Base-by-base conservation (phyloP, 169 alveolate genomes). In the Sarcocystis neurona region DNA sequence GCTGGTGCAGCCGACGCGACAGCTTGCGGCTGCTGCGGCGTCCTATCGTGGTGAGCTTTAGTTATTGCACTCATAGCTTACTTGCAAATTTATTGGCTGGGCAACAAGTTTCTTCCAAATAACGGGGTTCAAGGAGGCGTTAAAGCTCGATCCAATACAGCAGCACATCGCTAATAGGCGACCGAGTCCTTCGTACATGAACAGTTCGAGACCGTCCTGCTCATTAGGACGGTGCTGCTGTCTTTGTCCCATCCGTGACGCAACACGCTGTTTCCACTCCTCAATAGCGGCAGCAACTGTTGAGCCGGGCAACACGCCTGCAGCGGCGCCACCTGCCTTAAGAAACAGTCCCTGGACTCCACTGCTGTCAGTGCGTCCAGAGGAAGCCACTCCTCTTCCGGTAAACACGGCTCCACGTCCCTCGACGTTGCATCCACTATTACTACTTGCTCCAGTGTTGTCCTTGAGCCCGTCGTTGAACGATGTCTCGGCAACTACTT, bases 151-250 rank as follows among this genome's bases (percentile, higher is more conserved):
- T 77, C 96, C 96, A 86, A 96, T 96, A 86, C 97, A 94, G 79
- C 92, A 93, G 85, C 98, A 95, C 96, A 96, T 96, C 23, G 97
- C 98, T 94, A 95, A 93, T n/a, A 96, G 92, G 85, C 98, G 94
- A 37, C 98, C 98, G 87, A 96, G 93, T 34, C 97, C 93, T 86
- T 96, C 98, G 88, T 96, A 96, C 97, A 96, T 95, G 68, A 93
- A 88, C 77, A 94, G 92, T 90, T 91, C 96, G 91, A n/a, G 90
- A 82, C 58, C 27, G 43, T 88, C 15, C 91, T 47, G 72, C 93
- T 43, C 91, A 89, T 32, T 84, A 91, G 56, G 88, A 86, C 43
- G 90, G 90, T 27, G 88, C 95, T 15, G 87, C 46, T 48, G 77
- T 91, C 68, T 87, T 82, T 44, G 86, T 82, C 66, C 37, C 30